Percentiles rank a stretch among this genome's conserved stretches.
Evolutionary conservation across 139 green algal genomes (phyloP).

Genomic region (Microglena sp.): DNA sequence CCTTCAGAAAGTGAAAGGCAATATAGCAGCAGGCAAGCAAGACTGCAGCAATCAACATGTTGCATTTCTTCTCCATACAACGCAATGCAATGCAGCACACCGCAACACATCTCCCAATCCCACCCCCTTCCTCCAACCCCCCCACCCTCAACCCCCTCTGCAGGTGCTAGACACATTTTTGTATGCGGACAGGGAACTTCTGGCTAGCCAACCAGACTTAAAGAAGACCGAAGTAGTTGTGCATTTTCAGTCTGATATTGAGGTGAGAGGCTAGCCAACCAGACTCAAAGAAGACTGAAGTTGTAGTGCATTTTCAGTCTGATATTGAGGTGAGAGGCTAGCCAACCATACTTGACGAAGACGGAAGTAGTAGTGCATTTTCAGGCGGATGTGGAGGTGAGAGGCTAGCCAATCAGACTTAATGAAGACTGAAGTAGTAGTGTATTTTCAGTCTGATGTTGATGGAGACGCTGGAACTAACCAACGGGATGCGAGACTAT

Average conservation of each 20-base stretch:
- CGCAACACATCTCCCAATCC: background rate
- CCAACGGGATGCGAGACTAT: too few species aligned
- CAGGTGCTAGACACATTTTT: slow-evolving; percentile 72
- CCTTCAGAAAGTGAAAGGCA: too few species aligned
- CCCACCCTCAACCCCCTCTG: background rate
- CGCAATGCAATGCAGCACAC: background rate
- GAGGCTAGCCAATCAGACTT: slow-evolving; percentile 25
- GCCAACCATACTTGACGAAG: slow-evolving; percentile 23
- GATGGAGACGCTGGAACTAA: too few species aligned
- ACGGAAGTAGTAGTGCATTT: slow-evolving; percentile 72
- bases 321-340: slow-evolving; percentile 34
- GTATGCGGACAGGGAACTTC: slow-evolving; percentile 55
- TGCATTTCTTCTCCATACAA: too few species aligned
- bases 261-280: slow-evolving; percentile 36
- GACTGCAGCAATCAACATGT: too few species aligned
- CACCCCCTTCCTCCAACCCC: too few species aligned
- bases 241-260: slow-evolving; percentile 55
- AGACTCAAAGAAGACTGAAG: slow-evolving; percentile 31
- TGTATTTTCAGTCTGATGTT: slow-evolving; percentile 62
- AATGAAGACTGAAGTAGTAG: slow-evolving; percentile 42
- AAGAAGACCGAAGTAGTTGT: slow-evolving; percentile 51
- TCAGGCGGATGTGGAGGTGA: slow-evolving; percentile 44
- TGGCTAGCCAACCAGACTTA: slow-evolving; percentile 36
- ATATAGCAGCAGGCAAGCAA: too few species aligned
- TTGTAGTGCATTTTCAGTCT: slow-evolving; percentile 71